A percentile compares a stretch with the other conserved stretches of the same genome.
These are phyloP conservation scores for Alternaria infectoria DNA, from an alignment of 2,329 filamentous ascomycete species.

Conservation along the genomic window DNA sequence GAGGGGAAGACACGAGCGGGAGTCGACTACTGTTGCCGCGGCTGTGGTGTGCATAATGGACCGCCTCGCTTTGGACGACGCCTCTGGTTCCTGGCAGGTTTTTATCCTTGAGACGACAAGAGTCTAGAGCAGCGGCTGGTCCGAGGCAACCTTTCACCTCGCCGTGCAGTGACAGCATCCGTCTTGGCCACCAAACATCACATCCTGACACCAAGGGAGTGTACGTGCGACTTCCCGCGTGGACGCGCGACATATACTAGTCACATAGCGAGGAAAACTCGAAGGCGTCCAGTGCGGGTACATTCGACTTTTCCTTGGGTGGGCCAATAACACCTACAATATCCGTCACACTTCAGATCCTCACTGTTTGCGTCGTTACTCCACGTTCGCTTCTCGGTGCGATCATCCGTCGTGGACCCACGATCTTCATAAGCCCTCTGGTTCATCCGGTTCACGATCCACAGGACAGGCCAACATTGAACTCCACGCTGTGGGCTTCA, in stretches of 20 bases:
- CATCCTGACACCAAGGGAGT: neutral
- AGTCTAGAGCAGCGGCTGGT: constrained; percentile 8
- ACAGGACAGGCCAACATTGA: neutral
- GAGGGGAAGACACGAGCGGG: constrained; percentile 1
- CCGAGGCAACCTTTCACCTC: neutral
- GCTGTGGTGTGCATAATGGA: neutral
- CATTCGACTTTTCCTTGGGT: neutral
- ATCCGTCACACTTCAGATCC: neutral
- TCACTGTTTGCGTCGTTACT: neutral
- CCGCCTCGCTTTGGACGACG: neutral
- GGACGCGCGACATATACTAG: constrained; percentile 1
- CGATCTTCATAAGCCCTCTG: constrained; percentile 3
- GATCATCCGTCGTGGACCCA: constrained; percentile 6
- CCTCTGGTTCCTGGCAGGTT: constrained; percentile 5
- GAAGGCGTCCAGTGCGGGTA: neutral
- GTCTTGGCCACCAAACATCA: neutral
- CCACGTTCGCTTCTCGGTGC: constrained; percentile 5
- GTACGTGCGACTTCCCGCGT: neutral
- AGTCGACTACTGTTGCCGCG: neutral
- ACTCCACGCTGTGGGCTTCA: neutral
- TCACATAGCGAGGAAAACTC: neutral
- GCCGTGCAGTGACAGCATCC: constrained; percentile 5
- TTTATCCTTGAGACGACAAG: constrained; percentile 1
- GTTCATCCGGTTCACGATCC: neutral
- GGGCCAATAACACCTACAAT: neutral